These are phyloP conservation scores for Aegilops longissima DNA, from an alignment of 176 grass and related monocot species.

Conservation along the genomic window DNA sequence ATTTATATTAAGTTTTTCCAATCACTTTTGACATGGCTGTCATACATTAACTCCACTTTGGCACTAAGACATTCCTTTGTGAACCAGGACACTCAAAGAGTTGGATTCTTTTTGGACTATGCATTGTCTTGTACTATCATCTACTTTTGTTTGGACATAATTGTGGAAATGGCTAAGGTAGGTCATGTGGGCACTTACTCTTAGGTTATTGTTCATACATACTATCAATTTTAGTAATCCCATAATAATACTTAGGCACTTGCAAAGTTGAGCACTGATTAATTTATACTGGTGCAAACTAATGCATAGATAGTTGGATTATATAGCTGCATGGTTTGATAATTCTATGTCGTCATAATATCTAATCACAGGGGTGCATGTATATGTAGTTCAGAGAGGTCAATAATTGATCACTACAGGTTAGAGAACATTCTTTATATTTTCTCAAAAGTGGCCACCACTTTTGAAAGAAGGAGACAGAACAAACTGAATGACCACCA, in stretches of 20 bases:
- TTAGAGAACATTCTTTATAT: not conserved
- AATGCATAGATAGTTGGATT: not conserved
- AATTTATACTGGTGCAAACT: not conserved
- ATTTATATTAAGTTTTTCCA: slow-evolving; percentile 25
- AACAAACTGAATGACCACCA: slow-evolving; percentile 54
- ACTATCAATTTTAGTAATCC: not conserved
- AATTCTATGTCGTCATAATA: not conserved
- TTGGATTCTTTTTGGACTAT: slow-evolving; percentile 32
- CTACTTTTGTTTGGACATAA: slow-evolving; percentile 9
- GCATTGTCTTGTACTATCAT: slow-evolving; percentile 19
- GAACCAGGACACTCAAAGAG: slow-evolving; percentile 27
- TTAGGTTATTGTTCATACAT: not conserved
- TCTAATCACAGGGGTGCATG: not conserved
- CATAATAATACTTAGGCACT: not conserved
- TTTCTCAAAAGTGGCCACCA: not conserved
- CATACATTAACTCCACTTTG: slow-evolving; percentile 25
- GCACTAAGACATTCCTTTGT: slow-evolving; percentile 34
- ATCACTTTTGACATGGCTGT: slow-evolving; percentile 22
- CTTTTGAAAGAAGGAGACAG: slow-evolving; percentile 57
- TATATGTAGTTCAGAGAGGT: not conserved
- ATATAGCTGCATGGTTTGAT: not conserved
- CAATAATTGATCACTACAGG: slow-evolving; percentile 30
- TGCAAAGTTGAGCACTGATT: not conserved
- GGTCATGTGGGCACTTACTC: not conserved
- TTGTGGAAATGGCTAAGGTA: not conserved